Conservation (phyloP, 495 filamentous ascomycete genomes). For the Antarctomyces pellizariae region DNA sequence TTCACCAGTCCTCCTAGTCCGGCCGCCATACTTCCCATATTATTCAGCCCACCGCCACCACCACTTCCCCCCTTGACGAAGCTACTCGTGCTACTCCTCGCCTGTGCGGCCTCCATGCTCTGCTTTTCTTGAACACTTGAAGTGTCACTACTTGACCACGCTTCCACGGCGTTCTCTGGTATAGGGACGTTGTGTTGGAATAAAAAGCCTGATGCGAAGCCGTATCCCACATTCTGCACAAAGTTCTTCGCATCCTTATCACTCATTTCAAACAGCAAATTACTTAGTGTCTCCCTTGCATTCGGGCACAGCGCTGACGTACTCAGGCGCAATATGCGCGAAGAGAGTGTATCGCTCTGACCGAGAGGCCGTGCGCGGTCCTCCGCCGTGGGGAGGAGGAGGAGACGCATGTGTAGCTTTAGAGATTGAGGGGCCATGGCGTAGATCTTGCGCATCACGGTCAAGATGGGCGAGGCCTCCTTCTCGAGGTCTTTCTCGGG, state of each 20-base stretch:
- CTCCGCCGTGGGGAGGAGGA: conserved; percentile 51
- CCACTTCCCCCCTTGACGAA: conserved; percentile 5
- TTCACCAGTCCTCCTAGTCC: conserved; percentile 29
- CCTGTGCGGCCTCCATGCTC: conserved; percentile 7
- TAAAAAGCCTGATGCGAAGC: conserved; percentile 75
- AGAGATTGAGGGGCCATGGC: conserved; percentile 43
- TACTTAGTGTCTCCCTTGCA: conserved; percentile 49
- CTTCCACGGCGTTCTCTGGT: conserved; percentile 39
- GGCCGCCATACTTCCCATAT: no score
- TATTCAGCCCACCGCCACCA: conserved; percentile 9
- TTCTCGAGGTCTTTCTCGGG: conserved; percentile 42
- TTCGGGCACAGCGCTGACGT: conserved; percentile 43
- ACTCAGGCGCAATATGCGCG: conserved; percentile 58
- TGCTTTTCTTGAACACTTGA: conserved; percentile 11
- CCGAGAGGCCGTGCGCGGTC: conserved; percentile 68
- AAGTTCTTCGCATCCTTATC: conserved; percentile 47
- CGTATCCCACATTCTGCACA: conserved; percentile 70
- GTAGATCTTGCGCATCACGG: conserved; percentile 45
- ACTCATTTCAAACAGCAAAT: conserved; percentile 70
- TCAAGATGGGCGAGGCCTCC: conserved; percentile 42
- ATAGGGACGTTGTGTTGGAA: conserved; percentile 59
- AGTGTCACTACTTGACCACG: conserved; percentile 15
- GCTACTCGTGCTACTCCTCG: neutral
- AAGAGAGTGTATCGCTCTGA: conserved; percentile 44
- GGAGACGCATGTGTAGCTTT: conserved; percentile 34